Base-by-base conservation (phyloP, 1,139 yeast genomes). In the Pichia sp. region DNA sequence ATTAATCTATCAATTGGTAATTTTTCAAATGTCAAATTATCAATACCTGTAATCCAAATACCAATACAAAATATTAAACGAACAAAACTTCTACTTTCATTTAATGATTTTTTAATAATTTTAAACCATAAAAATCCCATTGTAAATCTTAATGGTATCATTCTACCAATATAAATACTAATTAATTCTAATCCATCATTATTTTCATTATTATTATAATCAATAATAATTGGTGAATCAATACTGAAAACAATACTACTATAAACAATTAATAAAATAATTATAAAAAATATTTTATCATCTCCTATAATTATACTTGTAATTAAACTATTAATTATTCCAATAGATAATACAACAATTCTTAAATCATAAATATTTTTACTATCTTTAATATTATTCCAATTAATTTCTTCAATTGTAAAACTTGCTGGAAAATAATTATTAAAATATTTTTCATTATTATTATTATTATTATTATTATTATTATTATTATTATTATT, bases 1-100 rank as follows among this genome's bases (percentile, higher is more conserved):
- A 94, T 85, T 42, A 92, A 70, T 50, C 98, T 71, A 61, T 92
- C 97, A 10, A 90, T 82, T 0, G 97, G 96, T 26, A 92, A 68
- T 53, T 90, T 70, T 59, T 88, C 97, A 66, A 90, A 89, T 0
- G 96, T 88, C 59, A 87, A 76, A 64, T 89, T 89, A 62, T 90
- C 90, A 59, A 89, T 72, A 39, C 86, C 75, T 1, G 97, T 96
- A 2, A 86, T 59, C 95, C 96, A 88, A 60, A 86, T 85, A 26
- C 60, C 61, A 45, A 58, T 7, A 43, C 71, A 52, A 38, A 48
- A 42, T 18, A 46, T 7, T 18, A 40, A 6, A 25, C 51, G 34
- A 7, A 48, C 29, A 7, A 32, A 35, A 18, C 43, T 40, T n/a
- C 8, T 25, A 4, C 38, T 31, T 3, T 35, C 37, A 18, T 18